These are phyloP conservation scores for Platanus orientalis DNA, from an alignment of 164 flowering plant species.

Conservation along the genomic window DNA sequence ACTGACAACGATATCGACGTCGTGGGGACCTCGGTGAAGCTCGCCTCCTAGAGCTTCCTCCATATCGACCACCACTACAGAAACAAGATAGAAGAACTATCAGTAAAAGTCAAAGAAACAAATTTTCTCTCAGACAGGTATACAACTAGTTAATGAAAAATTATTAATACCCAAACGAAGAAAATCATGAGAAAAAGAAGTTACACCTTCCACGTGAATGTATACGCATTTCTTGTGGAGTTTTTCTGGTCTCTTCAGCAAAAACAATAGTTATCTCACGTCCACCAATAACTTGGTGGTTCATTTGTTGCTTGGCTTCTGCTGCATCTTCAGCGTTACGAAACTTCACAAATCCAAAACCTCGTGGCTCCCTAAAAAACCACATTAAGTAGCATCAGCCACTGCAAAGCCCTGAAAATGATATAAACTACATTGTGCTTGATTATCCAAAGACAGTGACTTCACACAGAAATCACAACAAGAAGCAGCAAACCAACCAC, in stretches of 20 bases:
- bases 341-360: constrained; percentile 95
- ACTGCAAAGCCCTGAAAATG: background rate
- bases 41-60: constrained; percentile 32
- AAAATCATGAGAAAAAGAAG: background rate
- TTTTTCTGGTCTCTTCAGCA: constrained; percentile 95
- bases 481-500: too few relatives aligned
- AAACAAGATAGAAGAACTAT: background rate
- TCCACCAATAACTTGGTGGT: constrained; percentile 76
- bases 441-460: too few relatives aligned
- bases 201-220: constrained; percentile 53
- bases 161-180: background rate
- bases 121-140: too few relatives aligned
- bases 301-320: constrained; percentile 75
- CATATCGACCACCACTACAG: constrained; percentile 46
- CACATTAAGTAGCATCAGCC: background rate
- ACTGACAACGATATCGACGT: constrained; percentile 71
- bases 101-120: background rate
- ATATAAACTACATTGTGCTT: background rate
- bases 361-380: constrained; percentile 71
- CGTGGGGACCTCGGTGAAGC: constrained; percentile 71
- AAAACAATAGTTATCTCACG: constrained; percentile 85
- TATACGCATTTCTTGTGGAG: constrained; percentile 88
- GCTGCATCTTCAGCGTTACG: constrained; percentile 84
- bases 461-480: too few relatives aligned
- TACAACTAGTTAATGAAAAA: too few relatives aligned